phyloP scores from a whole-genome alignment of 2,329 filamentous ascomycete genomes.

The Mycocentrospora acerina region DNA sequence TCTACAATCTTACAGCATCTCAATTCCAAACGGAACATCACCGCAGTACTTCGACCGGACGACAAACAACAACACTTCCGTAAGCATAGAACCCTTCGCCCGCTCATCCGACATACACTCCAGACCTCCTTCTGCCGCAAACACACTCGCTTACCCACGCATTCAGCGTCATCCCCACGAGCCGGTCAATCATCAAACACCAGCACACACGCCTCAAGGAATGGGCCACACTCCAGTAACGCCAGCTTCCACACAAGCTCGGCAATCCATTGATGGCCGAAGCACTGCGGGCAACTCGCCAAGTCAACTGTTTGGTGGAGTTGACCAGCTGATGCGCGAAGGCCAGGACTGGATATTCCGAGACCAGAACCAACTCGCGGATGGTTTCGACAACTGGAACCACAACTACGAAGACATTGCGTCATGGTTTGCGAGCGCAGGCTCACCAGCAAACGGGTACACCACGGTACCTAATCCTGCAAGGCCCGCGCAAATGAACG shows the following conservation, averaged over 20 bases:
- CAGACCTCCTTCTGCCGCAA: constrained; percentile 34
- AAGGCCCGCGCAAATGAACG: constrained; percentile 14
- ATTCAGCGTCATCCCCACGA: constrained; percentile 27
- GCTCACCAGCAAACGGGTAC: constrained; percentile 13
- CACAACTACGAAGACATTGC: constrained; percentile 33
- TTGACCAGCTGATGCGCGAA: constrained; percentile 63
- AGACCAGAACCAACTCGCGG: constrained; percentile 62
- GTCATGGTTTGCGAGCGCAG: constrained; percentile 27
- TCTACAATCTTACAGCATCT: constrained; percentile 35
- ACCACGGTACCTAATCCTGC: constrained; percentile 3
- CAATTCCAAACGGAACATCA: constrained; percentile 24
- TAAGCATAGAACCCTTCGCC: constrained; percentile 25
- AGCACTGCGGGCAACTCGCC: constrained; percentile 43
- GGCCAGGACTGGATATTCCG: constrained; percentile 63
- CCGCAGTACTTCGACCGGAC: constrained; percentile 28
- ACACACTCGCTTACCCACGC: constrained; percentile 33
- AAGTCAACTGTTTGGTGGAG: constrained; percentile 58
- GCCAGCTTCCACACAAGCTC: constrained; percentile 24
- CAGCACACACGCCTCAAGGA: constrained; percentile 6
- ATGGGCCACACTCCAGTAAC: constrained; percentile 10
- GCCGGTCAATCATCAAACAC: constrained; percentile 20
- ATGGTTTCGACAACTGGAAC: constrained; percentile 65
- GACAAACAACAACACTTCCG: constrained; percentile 21
- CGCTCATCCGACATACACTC: constrained; percentile 31
- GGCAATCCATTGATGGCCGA: constrained; percentile 30